Evolutionary conservation across 805 yeast species (phyloP).

Genomic region (Zygoascus ofunaensis): DNA sequence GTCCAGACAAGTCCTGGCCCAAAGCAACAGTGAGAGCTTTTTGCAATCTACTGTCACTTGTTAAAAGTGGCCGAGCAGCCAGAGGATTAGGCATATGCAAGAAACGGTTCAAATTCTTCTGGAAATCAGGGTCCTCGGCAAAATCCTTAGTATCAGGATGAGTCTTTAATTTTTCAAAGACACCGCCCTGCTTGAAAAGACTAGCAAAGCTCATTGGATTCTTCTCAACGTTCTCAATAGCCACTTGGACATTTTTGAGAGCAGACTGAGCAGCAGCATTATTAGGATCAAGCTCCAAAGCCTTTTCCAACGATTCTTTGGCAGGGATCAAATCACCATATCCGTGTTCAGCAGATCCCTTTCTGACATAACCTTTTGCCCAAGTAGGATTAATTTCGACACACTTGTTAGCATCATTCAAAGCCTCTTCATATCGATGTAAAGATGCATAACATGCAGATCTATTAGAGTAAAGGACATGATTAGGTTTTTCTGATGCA

Average conservation of each 20-base stretch:
- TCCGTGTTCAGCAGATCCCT: conserved; percentile 91
- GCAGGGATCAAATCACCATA: conserved; percentile 72
- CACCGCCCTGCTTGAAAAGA: conserved; percentile 71
- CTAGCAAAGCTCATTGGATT: conserved; percentile 56
- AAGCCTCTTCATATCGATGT: conserved; percentile 63
- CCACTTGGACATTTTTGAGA: conserved; percentile 55
- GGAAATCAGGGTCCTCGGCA: conserved; percentile 81
- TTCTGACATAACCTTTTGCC: conserved; percentile 94
- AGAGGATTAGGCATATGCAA: conserved; percentile 56
- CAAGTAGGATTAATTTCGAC: conserved; percentile 72
- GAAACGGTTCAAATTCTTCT: conserved; percentile 45
- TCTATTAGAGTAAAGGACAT: conserved; percentile 86
- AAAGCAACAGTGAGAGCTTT: conserved; percentile 75
- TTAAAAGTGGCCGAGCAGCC: conserved; percentile 57
- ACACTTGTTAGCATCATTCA: conserved; percentile 78
- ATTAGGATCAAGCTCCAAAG: conserved; percentile 67
- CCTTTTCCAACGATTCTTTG: conserved; percentile 58
- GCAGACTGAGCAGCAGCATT: conserved; percentile 88
- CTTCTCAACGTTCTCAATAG: conserved; percentile 42
- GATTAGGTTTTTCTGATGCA: conserved; percentile 73
- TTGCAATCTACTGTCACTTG: conserved; percentile 80
- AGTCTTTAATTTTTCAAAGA: conserved; percentile 61
- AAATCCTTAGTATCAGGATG: conserved; percentile 83
- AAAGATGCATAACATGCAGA: conserved; percentile 84
- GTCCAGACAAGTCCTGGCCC: conserved; percentile 36